phyloP scores from a whole-genome alignment of 2,329 filamentous ascomycete species.

The Teratosphaeria gauchensis region DNA sequence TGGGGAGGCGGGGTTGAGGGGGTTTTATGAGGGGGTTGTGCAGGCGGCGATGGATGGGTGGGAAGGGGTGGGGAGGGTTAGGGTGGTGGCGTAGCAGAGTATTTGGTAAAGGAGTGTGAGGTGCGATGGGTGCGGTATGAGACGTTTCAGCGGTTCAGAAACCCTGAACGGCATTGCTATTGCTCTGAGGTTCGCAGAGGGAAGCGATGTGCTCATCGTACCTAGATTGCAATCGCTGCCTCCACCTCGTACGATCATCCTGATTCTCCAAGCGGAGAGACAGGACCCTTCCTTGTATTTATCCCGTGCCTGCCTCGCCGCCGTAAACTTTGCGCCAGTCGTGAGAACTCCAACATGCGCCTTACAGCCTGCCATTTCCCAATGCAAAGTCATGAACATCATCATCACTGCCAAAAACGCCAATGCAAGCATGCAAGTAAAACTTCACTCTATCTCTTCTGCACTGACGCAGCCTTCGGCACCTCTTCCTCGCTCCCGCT shows the following conservation, averaged over 20 bases:
- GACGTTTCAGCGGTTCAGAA: neutral
- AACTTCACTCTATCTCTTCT: neutral
- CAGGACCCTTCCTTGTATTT: no score
- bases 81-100: neutral
- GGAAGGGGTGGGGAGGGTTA: slow-evolving; percentile 19
- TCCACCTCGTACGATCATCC: no score
- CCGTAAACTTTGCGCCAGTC: no score
- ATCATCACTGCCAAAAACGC: neutral
- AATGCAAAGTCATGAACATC: neutral
- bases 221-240: no score
- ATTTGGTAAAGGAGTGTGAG: neutral
- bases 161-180: neutral
- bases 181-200: no score
- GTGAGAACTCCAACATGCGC: no score
- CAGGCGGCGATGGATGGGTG: slow-evolving; percentile 19
- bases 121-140: neutral
- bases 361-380: no score
- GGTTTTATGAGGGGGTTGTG: slow-evolving; percentile 14
- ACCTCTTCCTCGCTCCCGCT: slow-evolving; percentile 20
- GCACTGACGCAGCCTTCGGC: slow-evolving; percentile 5
- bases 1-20: slow-evolving; percentile 5
- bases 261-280: no score
- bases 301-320: no score
- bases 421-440: neutral
- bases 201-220: no score